Percentiles rank a stretch among this genome's conserved stretches.
Evolutionary conservation across 1,284 basidiomycete species (phyloP).

Genomic region (Trichosporon sp.): DNA sequence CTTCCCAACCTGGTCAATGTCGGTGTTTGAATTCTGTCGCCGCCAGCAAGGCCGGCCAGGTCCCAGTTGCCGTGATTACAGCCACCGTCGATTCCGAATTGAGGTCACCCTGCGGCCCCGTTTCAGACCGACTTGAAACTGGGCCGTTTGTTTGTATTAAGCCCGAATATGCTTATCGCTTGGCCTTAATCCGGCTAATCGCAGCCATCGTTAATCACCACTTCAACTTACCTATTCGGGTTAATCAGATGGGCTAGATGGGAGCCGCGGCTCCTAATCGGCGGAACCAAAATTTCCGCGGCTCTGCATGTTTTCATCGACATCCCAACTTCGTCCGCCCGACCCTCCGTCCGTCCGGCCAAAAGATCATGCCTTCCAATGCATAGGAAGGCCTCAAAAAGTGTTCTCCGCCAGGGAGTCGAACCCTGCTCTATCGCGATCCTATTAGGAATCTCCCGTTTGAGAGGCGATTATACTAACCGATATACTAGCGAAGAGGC

Average conservation of each 20-base stretch:
- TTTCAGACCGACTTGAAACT: not conserved
- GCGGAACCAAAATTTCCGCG: not conserved
- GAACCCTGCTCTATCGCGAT: conserved; percentile 3
- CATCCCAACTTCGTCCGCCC: too few relatives aligned
- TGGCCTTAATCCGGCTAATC: not conserved
- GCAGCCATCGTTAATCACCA: not conserved
- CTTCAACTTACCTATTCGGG: not conserved
- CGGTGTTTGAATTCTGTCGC: not conserved
- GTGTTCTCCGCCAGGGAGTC: not conserved
- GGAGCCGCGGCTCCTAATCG: too few relatives aligned
- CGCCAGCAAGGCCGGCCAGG: not conserved
- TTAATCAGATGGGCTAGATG: too few relatives aligned
- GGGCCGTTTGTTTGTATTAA: not conserved
- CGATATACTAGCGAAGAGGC: not conserved
- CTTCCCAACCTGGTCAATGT: not conserved
- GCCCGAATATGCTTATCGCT: not conserved
- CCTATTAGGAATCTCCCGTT: not conserved
- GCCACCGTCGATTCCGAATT: not conserved
- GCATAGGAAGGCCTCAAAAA: not conserved
- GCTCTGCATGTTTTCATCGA: not conserved
- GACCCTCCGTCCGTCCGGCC: not conserved
- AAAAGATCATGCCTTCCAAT: not conserved
- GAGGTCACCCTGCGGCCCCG: not conserved
- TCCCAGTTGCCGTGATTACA: not conserved
- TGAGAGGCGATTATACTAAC: conserved; percentile 4